Evolutionary conservation across 805 yeast genomes (phyloP).

Genomic region (Nakazawaea siamensis): DNA sequence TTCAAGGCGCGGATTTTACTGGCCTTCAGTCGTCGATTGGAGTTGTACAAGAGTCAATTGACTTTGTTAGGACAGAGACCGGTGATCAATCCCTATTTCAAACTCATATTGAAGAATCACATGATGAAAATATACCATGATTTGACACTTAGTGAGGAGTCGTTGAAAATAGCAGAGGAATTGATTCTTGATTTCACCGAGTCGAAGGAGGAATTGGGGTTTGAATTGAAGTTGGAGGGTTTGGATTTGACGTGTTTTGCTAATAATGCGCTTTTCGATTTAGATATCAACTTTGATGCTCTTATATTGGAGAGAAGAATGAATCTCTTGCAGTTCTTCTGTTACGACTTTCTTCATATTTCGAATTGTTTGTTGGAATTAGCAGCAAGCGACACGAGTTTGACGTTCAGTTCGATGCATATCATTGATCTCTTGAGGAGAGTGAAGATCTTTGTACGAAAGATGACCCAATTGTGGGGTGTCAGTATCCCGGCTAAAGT

Average conservation of each 20-base stretch:
- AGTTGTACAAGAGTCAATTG: slow-evolving; percentile 23
- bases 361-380: slow-evolving; percentile 17
- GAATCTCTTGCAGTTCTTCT: slow-evolving; percentile 27
- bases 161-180: slow-evolving; percentile 42
- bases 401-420: slow-evolving; percentile 20
- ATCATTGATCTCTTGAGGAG: slow-evolving; percentile 21
- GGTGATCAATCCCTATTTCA: slow-evolving; percentile 11
- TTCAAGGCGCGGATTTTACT: background rate
- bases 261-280: slow-evolving; percentile 1
- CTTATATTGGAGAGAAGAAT: slow-evolving; percentile 13
- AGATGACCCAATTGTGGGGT: slow-evolving; percentile 19
- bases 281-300: slow-evolving; percentile 4
- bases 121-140: slow-evolving; percentile 31
- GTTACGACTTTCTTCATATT: slow-evolving; percentile 27
- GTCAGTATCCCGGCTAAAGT: slow-evolving; percentile 19
- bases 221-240: slow-evolving; percentile 1
- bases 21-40: slow-evolving; percentile 42
- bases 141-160: slow-evolving; percentile 52
- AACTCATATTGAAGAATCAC: slow-evolving; percentile 16
- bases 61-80: slow-evolving; percentile 13
- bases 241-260: slow-evolving; percentile 1
- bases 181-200: slow-evolving; percentile 26
- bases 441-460: slow-evolving; percentile 30
- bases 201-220: slow-evolving; percentile 1
- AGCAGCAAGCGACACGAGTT: slow-evolving; percentile 19